A percentile compares a stretch with the other conserved stretches of the same genome.
phyloP scores from a whole-genome alignment of 441 rosid genomes.

The Lagerstroemia fauriei region DNA sequence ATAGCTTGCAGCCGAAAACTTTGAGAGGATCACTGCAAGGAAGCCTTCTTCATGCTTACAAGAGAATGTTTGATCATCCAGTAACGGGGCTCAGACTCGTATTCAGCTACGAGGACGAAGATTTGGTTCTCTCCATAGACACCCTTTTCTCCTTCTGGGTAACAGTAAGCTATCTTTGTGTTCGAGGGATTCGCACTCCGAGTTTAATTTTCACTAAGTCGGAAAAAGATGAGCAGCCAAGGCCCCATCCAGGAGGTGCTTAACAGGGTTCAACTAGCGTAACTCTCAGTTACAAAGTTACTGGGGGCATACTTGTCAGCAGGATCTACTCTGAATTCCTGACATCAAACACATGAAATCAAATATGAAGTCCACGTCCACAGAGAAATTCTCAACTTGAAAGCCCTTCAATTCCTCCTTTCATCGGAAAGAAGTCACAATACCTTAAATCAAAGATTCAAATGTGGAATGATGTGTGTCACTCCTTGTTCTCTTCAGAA shows the following conservation, averaged over 20 bases:
- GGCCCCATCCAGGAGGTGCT: constrained; percentile 78
- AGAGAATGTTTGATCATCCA: no score
- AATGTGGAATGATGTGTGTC: constrained; percentile 71
- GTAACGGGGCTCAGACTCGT: no score
- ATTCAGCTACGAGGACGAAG: no score
- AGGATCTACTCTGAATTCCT: constrained; percentile 78
- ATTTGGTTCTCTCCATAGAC: no score
- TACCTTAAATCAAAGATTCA: not conserved
- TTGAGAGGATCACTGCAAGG: no score
- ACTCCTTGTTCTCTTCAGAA: constrained; percentile 82
- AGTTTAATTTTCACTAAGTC: no score
- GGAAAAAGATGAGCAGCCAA: no score
- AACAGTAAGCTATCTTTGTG: no score
- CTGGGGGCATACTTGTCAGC: constrained; percentile 62
- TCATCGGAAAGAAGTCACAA: not conserved
- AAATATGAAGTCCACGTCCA: not conserved
- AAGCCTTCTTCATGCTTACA: no score
- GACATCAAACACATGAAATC: constrained; percentile 13
- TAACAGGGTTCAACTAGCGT: constrained; percentile 39
- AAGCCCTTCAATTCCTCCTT: not conserved
- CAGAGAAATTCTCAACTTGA: not conserved
- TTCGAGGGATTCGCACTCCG: no score
- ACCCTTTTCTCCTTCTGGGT: no score
- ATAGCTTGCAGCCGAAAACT: no score
- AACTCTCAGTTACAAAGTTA: constrained; percentile 52